These are phyloP conservation scores for Monosporascus sp. DNA, from an alignment of 2,329 filamentous ascomycete genomes.

Conservation along the genomic window DNA sequence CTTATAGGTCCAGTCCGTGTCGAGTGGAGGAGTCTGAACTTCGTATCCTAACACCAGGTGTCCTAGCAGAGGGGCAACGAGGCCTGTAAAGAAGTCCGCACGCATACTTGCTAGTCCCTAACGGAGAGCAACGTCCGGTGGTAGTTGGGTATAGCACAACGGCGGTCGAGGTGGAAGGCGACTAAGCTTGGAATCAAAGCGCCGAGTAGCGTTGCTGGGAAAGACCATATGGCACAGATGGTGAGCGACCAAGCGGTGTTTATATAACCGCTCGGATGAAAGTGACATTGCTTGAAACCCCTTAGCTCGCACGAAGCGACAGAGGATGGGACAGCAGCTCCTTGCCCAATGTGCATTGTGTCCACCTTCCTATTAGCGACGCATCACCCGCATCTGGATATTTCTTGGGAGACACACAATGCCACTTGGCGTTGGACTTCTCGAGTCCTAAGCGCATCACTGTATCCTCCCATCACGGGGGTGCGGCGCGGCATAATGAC, in stretches of 20 bases:
- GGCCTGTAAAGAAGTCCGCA: background rate
- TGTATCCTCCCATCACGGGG: background rate
- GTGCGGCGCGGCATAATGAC: background rate
- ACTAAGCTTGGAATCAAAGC: background rate
- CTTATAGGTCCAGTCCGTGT: conserved; percentile 47
- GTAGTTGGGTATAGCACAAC: background rate
- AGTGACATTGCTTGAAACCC: background rate
- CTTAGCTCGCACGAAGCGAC: background rate
- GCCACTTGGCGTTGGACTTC: background rate
- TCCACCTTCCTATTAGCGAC: background rate
- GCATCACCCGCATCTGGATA: background rate
- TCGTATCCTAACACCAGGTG: conserved; percentile 20
- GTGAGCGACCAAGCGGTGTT: background rate
- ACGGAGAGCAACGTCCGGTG: background rate
- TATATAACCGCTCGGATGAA: background rate
- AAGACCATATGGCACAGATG: background rate
- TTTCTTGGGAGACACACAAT: background rate
- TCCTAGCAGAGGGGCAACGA: background rate
- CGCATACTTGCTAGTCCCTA: background rate
- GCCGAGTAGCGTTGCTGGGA: background rate
- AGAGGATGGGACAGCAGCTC: background rate
- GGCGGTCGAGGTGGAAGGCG: background rate
- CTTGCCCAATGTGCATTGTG: background rate
- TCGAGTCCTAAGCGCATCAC: background rate
- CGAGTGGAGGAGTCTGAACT: conserved; percentile 35